Base-by-base conservation (phyloP, 306 rosid species). In the Spatholobus suberectus region DNA sequence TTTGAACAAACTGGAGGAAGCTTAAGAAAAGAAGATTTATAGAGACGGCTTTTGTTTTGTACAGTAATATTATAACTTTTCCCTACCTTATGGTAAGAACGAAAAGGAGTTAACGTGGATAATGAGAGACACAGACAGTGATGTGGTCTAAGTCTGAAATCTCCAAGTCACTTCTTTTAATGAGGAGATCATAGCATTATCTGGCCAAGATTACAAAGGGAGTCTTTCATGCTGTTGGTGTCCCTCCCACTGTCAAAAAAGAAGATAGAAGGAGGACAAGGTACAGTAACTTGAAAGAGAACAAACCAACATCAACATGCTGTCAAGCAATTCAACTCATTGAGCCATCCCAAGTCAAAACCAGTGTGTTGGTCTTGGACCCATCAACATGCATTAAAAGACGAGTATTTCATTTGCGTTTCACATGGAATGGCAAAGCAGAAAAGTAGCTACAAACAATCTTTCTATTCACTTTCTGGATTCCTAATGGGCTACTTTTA, bases 131-230 rank as follows among this genome's bases (percentile, higher is more conserved):
- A 58, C 1, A 59, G 46, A 75, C 10, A 34, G 62, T 61, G 87
- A 24, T 67, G 85, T 73, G 87, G 87, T 69, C 83, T 80, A 82
- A 87, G 62, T 72, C 72, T 72, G 69, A 73, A 40, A 20, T 62
- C 41, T 29, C 87, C 87, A 85, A 83, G 75, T 89, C 90, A 76
- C 97, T 86, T 86, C 94, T 92, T 90, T 92, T 90, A 82, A 92
- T 91, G 78, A 85, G 89, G 68, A 69, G 81, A 80, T 78, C 63
- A 87, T 87, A 12, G 79, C 82, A 41, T 70, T 76, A 77, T 81
- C 79, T 70, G 67, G 61, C 68, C 13, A 77, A 71, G 43, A 68
- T 49, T 51, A 68, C 76, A 83, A 65, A 76, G 81, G 5, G 44
- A 71, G 68, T 69, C 51, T 20, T 65, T 23, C 15, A 34, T 51